These are phyloP conservation scores for Myxozyma monticola DNA, from an alignment of 805 yeast species.

Conservation along the genomic window DNA sequence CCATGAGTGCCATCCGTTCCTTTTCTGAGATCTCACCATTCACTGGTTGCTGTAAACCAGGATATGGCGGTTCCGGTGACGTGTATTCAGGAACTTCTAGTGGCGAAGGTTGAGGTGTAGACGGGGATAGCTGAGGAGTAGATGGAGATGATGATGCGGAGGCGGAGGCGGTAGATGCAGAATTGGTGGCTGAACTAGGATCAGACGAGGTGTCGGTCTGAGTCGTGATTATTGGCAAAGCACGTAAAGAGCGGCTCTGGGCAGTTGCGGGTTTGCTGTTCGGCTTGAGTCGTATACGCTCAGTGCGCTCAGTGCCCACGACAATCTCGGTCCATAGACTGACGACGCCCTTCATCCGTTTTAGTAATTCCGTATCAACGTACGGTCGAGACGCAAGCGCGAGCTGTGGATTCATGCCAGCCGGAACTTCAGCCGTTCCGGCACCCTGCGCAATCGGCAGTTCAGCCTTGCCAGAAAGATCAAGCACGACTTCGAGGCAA, in stretches of 20 bases:
- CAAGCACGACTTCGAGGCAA: slow-evolving; percentile 79
- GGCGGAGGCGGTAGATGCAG: too few species aligned
- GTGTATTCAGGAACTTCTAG: not conserved
- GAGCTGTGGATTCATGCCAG: slow-evolving; percentile 8
- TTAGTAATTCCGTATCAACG: slow-evolving; percentile 77
- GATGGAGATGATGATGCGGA: too few species aligned
- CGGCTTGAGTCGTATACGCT: not conserved
- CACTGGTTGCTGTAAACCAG: slow-evolving; percentile 42
- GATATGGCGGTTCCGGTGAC: not conserved
- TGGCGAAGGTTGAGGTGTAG: too few species aligned
- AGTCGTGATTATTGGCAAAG: not conserved
- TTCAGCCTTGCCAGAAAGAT: slow-evolving; percentile 62
- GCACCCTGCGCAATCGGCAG: slow-evolving; percentile 38
- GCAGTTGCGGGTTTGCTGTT: not conserved
- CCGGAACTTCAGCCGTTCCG: slow-evolving; percentile 33
- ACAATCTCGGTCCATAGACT: slow-evolving; percentile 79
- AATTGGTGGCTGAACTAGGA: not conserved
- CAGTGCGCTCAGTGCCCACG: slow-evolving; percentile 69
- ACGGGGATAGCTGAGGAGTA: too few species aligned
- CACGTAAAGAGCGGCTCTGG: not conserved
- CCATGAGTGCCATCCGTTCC: slow-evolving; percentile 54
- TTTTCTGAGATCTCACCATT: slow-evolving; percentile 68
- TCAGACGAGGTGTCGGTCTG: not conserved
- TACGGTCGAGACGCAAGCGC: slow-evolving; percentile 39
- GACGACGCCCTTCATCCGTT: slow-evolving; percentile 72